Evolutionary conservation across 2,329 filamentous ascomycete species (phyloP).

Genomic region (Fusarium brevicatenulatum): DNA sequence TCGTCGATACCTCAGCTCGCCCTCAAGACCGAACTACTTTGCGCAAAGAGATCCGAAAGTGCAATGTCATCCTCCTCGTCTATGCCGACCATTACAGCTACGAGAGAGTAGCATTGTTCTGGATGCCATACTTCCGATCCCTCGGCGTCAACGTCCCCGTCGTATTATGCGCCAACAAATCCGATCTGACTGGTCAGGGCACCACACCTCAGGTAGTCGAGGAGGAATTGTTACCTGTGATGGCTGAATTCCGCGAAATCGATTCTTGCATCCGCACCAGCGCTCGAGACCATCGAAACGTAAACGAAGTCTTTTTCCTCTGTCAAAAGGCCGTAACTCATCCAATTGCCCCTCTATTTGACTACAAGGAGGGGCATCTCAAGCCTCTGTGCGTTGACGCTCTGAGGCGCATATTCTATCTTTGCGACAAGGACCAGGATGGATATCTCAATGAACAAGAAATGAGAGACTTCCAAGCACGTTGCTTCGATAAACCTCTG

Average conservation of each 20-base stretch:
- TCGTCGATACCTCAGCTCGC: constrained; percentile 95
- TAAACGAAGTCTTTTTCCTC: constrained; percentile 96
- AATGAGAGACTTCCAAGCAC: constrained; percentile 88
- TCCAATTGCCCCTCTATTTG: constrained; percentile 94
- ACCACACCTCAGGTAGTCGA: constrained; percentile 87
- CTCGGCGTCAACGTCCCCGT: constrained; percentile 99
- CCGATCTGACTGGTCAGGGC: constrained; percentile 81
- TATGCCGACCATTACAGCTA: constrained; percentile 99
- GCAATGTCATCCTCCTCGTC: constrained; percentile 94
- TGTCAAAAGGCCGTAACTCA: constrained; percentile 99
- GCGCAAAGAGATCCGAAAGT: constrained; percentile 94
- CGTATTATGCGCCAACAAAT: constrained; percentile 96
- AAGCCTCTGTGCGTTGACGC: constrained; percentile 92
- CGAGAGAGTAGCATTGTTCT: constrained; percentile 94
- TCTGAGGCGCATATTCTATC: constrained; percentile 89
- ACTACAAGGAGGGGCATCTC: constrained; percentile 89
- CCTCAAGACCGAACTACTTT: constrained; percentile 92
- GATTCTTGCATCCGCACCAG: constrained; percentile 97
- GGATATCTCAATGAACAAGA: constrained; percentile 90
- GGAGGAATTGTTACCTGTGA: constrained; percentile 97
- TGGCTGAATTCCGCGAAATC: constrained; percentile 99
- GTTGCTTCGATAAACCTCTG: constrained; percentile 90
- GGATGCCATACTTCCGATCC: constrained; percentile 98
- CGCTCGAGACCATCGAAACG: constrained; percentile 89
- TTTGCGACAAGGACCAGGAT: constrained; percentile 96